These are phyloP conservation scores for Isabelozyma rhagii DNA, from an alignment of 805 yeast genomes.

Conservation along the genomic window DNA sequence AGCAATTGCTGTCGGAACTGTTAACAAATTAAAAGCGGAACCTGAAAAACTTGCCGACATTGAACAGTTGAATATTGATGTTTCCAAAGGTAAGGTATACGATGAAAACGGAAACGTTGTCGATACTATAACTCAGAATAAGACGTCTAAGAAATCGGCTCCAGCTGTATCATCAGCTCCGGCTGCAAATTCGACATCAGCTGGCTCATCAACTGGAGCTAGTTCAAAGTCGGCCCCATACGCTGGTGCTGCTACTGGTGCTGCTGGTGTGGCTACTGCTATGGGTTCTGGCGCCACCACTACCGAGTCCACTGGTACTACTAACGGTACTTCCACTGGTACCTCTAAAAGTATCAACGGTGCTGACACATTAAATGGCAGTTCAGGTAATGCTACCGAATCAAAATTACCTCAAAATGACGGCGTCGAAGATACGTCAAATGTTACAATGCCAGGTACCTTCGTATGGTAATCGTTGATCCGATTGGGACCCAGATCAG, in stretches of 20 bases:
- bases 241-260: not conserved
- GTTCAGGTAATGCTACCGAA: not conserved
- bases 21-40: slow-evolving; percentile 16
- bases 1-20: slow-evolving; percentile 23
- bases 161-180: not conserved
- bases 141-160: not conserved
- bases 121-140: not conserved
- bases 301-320: too few species aligned
- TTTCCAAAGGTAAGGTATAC: slow-evolving; percentile 23
- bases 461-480: slow-evolving; percentile 5
- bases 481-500: not conserved
- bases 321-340: too few species aligned
- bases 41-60: slow-evolving; percentile 17
- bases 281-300: not conserved
- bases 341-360: not conserved
- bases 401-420: not conserved
- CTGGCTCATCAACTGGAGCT: not conserved
- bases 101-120: slow-evolving; percentile 21
- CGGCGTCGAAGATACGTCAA: not conserved
- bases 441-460: slow-evolving; percentile 11
- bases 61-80: slow-evolving; percentile 26
- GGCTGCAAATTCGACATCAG: not conserved
- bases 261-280: not conserved
- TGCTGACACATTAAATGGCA: not conserved
- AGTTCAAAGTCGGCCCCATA: not conserved